Evolutionary conservation across 139 green algal genomes (phyloP).

Genomic region (Ettlia oleoabundans): DNA sequence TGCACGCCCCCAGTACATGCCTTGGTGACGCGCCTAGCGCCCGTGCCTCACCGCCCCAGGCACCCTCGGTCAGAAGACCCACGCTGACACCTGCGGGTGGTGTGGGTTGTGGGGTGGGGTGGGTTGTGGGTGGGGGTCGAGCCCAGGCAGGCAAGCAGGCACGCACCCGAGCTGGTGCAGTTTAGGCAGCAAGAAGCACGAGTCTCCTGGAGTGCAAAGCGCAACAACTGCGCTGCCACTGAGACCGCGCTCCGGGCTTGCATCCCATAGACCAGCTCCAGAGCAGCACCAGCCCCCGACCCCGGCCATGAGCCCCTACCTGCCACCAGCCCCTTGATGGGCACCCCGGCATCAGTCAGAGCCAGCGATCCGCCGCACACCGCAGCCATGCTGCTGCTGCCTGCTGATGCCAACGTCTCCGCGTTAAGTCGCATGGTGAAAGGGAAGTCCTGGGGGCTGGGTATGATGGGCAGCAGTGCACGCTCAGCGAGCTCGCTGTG

Average conservation of each 20-base stretch:
- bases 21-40: background rate
- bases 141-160: no score
- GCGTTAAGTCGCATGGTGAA: constrained; percentile 69
- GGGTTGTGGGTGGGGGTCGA: no score
- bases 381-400: constrained; percentile 61
- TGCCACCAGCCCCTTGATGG: constrained; percentile 53
- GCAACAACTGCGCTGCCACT: no score
- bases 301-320: no score
- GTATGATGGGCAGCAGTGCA: constrained; percentile 83
- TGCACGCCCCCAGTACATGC: background rate
- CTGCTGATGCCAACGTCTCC: constrained; percentile 68
- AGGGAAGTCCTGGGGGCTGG: constrained; percentile 58
- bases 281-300: no score
- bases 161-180: no score
- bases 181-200: no score
- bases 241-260: no score
- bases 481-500: constrained; percentile 92
- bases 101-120: no score
- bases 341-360: constrained; percentile 66
- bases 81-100: constrained; percentile 61
- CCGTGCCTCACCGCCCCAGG: constrained; percentile 16
- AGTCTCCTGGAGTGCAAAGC: no score
- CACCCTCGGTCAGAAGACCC: constrained; percentile 40
- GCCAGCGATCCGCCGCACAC: constrained; percentile 65
- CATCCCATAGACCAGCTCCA: no score